Evolutionary conservation across 148 eudicot genomes (phyloP).

Genomic region (Vaccinium corymbosum): DNA sequence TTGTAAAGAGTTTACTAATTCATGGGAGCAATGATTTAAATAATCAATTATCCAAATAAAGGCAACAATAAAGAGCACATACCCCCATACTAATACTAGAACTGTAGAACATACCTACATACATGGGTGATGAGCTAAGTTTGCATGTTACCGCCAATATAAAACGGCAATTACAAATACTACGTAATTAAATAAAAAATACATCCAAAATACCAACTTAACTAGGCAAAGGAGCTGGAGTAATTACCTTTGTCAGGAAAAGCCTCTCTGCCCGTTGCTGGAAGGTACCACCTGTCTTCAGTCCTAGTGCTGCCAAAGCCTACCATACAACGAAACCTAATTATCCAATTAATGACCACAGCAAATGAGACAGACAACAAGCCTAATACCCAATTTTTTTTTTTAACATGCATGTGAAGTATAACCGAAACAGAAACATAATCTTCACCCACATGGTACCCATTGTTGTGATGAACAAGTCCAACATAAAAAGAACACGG

Average conservation of each 20-base stretch:
- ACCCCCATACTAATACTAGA: neutral
- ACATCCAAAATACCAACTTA: neutral
- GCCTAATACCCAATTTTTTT: neutral
- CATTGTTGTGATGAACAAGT: neutral
- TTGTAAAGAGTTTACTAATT: neutral
- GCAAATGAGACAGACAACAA: neutral
- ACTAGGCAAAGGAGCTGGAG: neutral
- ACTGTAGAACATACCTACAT: neutral
- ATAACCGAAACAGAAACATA: neutral
- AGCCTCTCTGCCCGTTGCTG: conserved; percentile 98
- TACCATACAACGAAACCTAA: conserved; percentile 23
- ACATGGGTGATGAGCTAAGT: neutral
- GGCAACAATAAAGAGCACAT: neutral
- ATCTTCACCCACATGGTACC: neutral
- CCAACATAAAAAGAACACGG: neutral
- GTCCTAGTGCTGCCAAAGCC: conserved; percentile 89
- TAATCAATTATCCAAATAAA: neutral
- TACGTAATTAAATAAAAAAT: neutral
- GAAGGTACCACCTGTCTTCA: conserved; percentile 85
- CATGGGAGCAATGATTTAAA: neutral
- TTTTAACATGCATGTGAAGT: neutral
- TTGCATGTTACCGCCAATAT: neutral
- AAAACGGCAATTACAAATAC: neutral
- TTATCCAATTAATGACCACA: neutral
- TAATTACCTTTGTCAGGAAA: conserved; percentile 80